Evolutionary conservation across 305 asterid species (phyloP).

Genomic region (Fraxinus dipetala): DNA sequence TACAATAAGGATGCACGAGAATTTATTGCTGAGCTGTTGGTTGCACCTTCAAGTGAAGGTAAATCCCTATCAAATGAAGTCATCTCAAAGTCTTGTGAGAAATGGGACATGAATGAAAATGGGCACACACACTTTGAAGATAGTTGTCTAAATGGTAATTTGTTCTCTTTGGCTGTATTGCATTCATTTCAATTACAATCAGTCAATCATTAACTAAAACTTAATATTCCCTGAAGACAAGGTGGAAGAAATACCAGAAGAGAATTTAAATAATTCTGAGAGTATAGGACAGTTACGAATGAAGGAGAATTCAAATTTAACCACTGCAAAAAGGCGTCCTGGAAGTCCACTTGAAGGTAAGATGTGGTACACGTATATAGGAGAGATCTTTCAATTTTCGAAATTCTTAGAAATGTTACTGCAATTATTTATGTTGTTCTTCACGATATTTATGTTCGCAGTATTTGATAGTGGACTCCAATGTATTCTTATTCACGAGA

Average conservation of each 20-base stretch:
- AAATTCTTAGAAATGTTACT: background rate
- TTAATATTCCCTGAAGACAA: conserved; percentile 43
- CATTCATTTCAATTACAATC: conserved; percentile 3
- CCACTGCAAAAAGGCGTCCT: conserved; percentile 50
- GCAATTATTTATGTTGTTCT: background rate
- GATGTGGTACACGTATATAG: background rate
- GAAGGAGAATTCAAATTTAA: conserved; percentile 33
- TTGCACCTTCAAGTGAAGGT: conserved; percentile 48
- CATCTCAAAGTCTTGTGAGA: conserved; percentile 30
- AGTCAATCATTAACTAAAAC: conserved; percentile 11
- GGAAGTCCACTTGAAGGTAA: conserved; percentile 56
- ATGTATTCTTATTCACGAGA: conserved; percentile 15
- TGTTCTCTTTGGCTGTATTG: conserved; percentile 15
- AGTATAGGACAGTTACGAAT: conserved; percentile 28
- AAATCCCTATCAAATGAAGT: conserved; percentile 34
- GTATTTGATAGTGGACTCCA: conserved; percentile 11
- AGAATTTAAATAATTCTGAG: conserved; percentile 24
- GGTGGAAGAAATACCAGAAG: conserved; percentile 34
- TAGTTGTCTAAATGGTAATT: conserved; percentile 37
- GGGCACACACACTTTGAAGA: conserved; percentile 32
- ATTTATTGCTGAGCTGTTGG: conserved; percentile 57
- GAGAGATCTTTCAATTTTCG: background rate
- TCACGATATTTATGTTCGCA: background rate
- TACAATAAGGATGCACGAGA: conserved; percentile 81
- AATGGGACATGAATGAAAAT: conserved; percentile 29